phyloP scores from a whole-genome alignment of 108 stramenopile genomes.

The Pseudonitzschia multistriata region DNA sequence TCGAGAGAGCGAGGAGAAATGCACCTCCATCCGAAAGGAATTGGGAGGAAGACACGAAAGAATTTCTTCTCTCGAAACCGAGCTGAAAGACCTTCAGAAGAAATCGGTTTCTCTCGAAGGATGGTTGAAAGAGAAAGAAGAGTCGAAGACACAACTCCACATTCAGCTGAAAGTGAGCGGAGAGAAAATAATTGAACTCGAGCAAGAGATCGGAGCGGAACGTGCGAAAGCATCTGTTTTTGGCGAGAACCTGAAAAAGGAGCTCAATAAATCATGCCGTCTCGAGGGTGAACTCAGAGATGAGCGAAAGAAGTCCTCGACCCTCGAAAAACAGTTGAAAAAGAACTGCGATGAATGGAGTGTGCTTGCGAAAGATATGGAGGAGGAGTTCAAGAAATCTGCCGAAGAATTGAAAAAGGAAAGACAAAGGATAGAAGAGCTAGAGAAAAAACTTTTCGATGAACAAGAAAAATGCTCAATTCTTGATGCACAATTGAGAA shows the following conservation, averaged over 20 bases:
- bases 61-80: conserved; percentile 8
- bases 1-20: conserved; percentile 8
- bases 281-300: conserved; percentile 15
- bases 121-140: conserved; percentile 11
- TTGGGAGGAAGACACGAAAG: conserved; percentile 5
- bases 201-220: background rate
- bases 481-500: background rate
- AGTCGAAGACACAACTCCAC: background rate
- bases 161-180: background rate
- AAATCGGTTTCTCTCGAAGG: conserved; percentile 11
- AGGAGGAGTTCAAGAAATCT: conserved; percentile 13
- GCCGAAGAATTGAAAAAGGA: background rate
- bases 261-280: background rate
- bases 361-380: conserved; percentile 3
- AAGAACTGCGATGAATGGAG: conserved; percentile 6
- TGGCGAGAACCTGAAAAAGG: conserved; percentile 12
- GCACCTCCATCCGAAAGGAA: conserved; percentile 1
- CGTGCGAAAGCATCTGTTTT: conserved; percentile 7
- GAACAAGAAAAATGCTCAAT: conserved; percentile 2
- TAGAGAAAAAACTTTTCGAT: background rate
- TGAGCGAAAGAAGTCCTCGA: background rate
- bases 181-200: conserved; percentile 3
- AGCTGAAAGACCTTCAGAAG: conserved; percentile 2
- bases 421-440: background rate
- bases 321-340: conserved; percentile 4